Evolutionary conservation across 2,329 filamentous ascomycete genomes (phyloP).

Genomic region (Sporothrix mexicana): DNA sequence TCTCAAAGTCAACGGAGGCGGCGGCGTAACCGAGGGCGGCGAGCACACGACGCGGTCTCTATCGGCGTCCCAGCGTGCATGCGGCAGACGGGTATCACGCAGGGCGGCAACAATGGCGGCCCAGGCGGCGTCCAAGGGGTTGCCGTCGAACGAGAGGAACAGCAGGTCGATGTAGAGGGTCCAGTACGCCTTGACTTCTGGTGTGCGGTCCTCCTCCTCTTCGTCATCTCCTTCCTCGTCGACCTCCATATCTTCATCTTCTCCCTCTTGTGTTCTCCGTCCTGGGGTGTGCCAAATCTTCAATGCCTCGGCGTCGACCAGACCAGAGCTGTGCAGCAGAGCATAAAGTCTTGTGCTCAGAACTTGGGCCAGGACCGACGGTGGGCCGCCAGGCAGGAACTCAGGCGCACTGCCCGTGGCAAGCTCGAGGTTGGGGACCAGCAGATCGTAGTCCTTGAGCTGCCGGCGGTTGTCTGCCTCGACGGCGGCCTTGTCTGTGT

Average conservation of each 20-base stretch:
- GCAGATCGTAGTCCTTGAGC: conserved; percentile 68
- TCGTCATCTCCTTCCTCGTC: conserved; percentile 38
- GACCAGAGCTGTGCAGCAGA: conserved; percentile 71
- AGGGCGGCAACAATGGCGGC: conserved; percentile 81
- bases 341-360: conserved; percentile 80
- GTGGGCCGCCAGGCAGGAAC: conserved; percentile 83
- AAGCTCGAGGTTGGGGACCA: conserved; percentile 93
- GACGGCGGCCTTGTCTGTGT: background rate
- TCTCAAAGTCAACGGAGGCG: conserved; percentile 59
- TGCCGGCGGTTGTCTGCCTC: conserved; percentile 49
- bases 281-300: conserved; percentile 68
- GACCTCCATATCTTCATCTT: conserved; percentile 43
- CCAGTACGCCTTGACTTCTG: conserved; percentile 82
- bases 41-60: conserved; percentile 79
- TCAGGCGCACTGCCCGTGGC: conserved; percentile 87
- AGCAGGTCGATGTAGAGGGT: conserved; percentile 93
- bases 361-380: conserved; percentile 79
- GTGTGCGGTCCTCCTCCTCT: conserved; percentile 41
- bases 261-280: conserved; percentile 36
- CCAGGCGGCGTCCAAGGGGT: conserved; percentile 92
- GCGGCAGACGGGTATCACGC: conserved; percentile 75
- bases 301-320: conserved; percentile 72
- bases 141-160: conserved; percentile 91
- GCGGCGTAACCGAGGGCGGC: conserved; percentile 44
- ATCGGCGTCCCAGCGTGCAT: conserved; percentile 83